These are phyloP conservation scores for Myochromella boudieri DNA, from an alignment of 768 basidiomycete species.

Conservation along the genomic window DNA sequence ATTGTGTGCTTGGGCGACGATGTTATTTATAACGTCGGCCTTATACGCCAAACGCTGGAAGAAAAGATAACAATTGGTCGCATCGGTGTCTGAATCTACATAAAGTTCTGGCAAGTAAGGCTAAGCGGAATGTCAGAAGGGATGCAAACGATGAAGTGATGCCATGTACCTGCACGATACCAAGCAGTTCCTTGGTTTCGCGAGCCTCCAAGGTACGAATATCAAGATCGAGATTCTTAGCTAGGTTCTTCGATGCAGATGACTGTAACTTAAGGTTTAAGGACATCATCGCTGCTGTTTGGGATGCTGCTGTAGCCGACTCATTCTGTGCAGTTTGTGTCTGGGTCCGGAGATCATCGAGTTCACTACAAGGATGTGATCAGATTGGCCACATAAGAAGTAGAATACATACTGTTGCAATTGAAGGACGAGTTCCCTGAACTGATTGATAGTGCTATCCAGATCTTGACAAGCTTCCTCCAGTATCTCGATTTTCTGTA, in stretches of 20 bases:
- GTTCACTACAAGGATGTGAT: constrained; percentile 56
- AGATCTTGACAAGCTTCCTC: constrained; percentile 84
- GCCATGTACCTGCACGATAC: constrained; percentile 71
- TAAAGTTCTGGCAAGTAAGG: constrained; percentile 92
- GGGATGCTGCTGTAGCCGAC: constrained; percentile 79
- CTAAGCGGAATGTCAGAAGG: constrained; percentile 34
- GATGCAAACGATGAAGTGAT: constrained; percentile 1
- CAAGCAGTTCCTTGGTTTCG: constrained; percentile 77
- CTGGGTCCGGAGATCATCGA: constrained; percentile 79
- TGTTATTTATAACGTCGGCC: constrained; percentile 79
- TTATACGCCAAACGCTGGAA: constrained; percentile 89
- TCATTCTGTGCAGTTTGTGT: constrained; percentile 84
- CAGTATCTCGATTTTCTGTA: constrained; percentile 60
- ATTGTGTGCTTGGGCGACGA: constrained; percentile 80
- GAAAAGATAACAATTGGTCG: constrained; percentile 88
- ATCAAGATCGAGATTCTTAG: constrained; percentile 87
- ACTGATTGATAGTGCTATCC: constrained; percentile 86
- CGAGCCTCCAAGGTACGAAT: constrained; percentile 80
- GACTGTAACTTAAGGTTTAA: constrained; percentile 94
- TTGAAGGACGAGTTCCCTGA: constrained; percentile 86
- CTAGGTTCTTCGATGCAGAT: constrained; percentile 87
- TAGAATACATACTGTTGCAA: constrained; percentile 65
- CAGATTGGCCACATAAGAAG: not conserved
- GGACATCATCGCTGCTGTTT: constrained; percentile 92
- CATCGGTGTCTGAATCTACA: constrained; percentile 84